Evolutionary conservation across 495 filamentous ascomycete species (phyloP), one percentile per base, ranked within the genome.

Genomic region (Aspergillus ostianus): DNA sequence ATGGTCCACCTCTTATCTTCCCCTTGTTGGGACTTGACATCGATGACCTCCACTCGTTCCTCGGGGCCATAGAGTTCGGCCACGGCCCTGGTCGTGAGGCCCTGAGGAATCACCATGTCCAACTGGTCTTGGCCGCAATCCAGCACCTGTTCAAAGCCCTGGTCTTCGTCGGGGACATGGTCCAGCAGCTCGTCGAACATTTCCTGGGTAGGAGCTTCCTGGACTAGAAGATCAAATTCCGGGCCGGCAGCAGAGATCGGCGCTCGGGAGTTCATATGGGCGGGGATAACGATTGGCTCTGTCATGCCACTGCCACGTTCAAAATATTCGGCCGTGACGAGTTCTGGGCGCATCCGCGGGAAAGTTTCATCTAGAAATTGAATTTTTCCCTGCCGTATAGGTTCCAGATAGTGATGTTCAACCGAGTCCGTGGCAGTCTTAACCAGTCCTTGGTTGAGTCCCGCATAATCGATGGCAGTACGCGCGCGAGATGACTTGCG

Each of bases 391-490:
- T 90, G 82, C 57, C 87, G 87, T 65, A 91, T 87, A 17, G 83
- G 84, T 62, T 86, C 79, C 41, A 91, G 85, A 63, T 90, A 91
- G 60, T 89, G 88, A 62, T 91, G 88, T 57, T 90, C 85, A 41
- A 81, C 72, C n/a, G 82, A 82, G 55, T 91, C 85, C 41, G 83
- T 83, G 20, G 87, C 85, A 7, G 86, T 85, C 64, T 86, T 87
- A 23, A 90, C 76, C 6, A 89, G 78, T n/a, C 88, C 88, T 60
- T 88, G 84, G 61, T 91, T 85, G 12, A 91, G 78, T 29, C 87
- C 87, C 32, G 87, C 87, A 67, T 91, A 91, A 67, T 91, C 88
- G 53, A 91, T 90, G 3, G 86, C 82, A 26, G 84, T 87, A 48
- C 87, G 87, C 21, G 87, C 85, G 4, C 88, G 79, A 32, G 83